Base-by-base conservation (phyloP, 306 rosid genomes). In the Prunus kanzakura region DNA sequence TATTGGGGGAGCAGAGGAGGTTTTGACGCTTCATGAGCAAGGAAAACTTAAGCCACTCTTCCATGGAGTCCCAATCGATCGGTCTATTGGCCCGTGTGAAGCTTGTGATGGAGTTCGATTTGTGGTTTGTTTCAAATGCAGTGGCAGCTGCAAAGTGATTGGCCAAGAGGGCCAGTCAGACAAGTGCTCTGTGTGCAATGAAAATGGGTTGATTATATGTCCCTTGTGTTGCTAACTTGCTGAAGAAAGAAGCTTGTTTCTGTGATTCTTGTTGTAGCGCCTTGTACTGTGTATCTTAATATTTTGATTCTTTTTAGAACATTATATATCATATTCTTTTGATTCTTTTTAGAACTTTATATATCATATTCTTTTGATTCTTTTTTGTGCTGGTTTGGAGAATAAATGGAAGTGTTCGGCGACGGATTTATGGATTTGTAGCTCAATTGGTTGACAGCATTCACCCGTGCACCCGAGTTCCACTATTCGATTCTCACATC, bases 1-100 rank as follows among this genome's bases (percentile, higher is more conserved):
- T 77, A 86, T 93, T 0, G 98, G 98, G 23, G 98, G 97, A 71
- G 90, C 91, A 27, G 95, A 93, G 65, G 91, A 88, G 78, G 95
- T 93, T 66, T 43, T 88, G 73, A 73, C 54, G 6, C 85, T 93
- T 38, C 98, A 93, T 54, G 98, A 93, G 64, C 95, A 88, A 52
- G 98, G 95, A 51, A 86, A 80, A 88, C 80, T 93, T 30, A 76
- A 64, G 80, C 79, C 84, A 11, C 82, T 93, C 15, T 79, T 93
- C 60, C 79, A 80, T 30, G 93, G 91, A 11, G 45, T 93, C 67
- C 93, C 93, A 0, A 55, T 78, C 3, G 95, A 88, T 74, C 75
- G 23, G 20, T 82, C 84, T 0, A 67, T 68, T 66, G 85, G 82
- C 12, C 85, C 90, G 1, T 95, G 99, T 76, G 90, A 92, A 55